These are phyloP conservation scores for Amanita inopinata DNA, from an alignment of 768 basidiomycete genomes.

Conservation along the genomic window DNA sequence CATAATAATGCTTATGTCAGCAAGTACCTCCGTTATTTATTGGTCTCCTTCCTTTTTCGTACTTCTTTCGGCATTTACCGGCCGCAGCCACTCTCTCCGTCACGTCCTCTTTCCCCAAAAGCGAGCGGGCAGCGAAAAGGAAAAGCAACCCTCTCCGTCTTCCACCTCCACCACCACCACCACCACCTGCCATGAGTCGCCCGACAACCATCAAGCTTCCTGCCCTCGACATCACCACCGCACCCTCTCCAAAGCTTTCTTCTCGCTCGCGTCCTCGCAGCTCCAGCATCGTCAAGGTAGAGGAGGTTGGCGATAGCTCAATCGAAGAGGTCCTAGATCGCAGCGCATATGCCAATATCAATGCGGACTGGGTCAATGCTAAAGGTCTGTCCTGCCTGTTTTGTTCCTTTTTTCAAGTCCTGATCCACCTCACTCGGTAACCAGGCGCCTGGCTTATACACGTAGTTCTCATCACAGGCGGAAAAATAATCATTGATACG, in stretches of 20 bases:
- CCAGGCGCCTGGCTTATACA: slow-evolving; percentile 98
- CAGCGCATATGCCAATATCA: slow-evolving; percentile 72
- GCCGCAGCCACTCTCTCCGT: slow-evolving; percentile 1
- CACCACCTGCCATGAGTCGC: slow-evolving; percentile 31
- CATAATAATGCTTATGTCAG: slow-evolving; percentile 19
- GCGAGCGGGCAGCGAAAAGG: no score
- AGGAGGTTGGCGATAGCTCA: slow-evolving; percentile 64
- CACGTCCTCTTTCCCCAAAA: background rate
- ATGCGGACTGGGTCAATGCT: slow-evolving; percentile 90
- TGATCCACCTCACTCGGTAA: background rate
- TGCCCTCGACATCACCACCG: slow-evolving; percentile 28
- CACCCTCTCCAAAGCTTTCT: slow-evolving; percentile 19
- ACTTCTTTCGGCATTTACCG: background rate
- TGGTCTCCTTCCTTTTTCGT: background rate
- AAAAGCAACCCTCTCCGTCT: background rate
- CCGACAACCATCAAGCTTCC: slow-evolving; percentile 49
- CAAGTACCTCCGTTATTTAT: no score
- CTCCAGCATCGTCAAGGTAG: slow-evolving; percentile 76
- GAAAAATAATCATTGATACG: slow-evolving; percentile 89
- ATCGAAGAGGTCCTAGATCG: slow-evolving; percentile 73
- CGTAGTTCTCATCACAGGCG: slow-evolving; percentile 80
- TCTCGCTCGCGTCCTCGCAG: slow-evolving; percentile 45
- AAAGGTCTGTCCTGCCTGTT: slow-evolving; percentile 52
- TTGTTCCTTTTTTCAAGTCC: background rate
- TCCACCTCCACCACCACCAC: background rate